These are phyloP conservation scores for Trametes cubensis DNA, from an alignment of 768 basidiomycete genomes.

Conservation along the genomic window DNA sequence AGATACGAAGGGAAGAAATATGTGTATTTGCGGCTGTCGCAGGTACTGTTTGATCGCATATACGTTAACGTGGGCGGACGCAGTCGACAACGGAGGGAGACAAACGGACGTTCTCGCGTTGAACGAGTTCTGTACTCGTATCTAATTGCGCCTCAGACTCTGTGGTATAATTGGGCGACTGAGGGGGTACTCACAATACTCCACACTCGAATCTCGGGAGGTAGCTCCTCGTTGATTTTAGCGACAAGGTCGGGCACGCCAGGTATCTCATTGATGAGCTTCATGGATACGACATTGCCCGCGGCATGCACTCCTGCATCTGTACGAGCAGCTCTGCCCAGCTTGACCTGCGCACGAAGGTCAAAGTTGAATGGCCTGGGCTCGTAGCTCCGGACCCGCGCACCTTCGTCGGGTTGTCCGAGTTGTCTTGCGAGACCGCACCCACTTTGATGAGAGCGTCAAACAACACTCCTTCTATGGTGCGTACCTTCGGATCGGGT, in stretches of 20 bases:
- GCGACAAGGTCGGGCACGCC: slow-evolving; percentile 69
- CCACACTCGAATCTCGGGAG: slow-evolving; percentile 93
- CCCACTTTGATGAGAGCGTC: slow-evolving; percentile 86
- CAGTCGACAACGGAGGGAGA: neutral
- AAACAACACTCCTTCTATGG: slow-evolving; percentile 91
- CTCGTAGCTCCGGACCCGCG: slow-evolving; percentile 5
- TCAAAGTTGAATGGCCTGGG: neutral
- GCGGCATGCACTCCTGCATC: slow-evolving; percentile 98
- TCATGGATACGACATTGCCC: slow-evolving; percentile 90
- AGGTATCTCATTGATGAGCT: slow-evolving; percentile 81
- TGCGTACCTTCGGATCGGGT: slow-evolving; percentile 56
- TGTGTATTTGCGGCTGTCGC: slow-evolving; percentile 96
- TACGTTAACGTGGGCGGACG: neutral
- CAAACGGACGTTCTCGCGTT: slow-evolving; percentile 67
- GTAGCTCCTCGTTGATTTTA: slow-evolving; percentile 84
- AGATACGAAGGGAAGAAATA: slow-evolving; percentile 96
- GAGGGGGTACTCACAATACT: slow-evolving; percentile 58
- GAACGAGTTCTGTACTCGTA: slow-evolving; percentile 79
- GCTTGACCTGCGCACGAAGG: slow-evolving; percentile 58
- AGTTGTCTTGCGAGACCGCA: slow-evolving; percentile 93
- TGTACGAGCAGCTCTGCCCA: slow-evolving; percentile 90
- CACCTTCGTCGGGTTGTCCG: slow-evolving; percentile 87
- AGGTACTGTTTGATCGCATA: slow-evolving; percentile 55
- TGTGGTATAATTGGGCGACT: neutral
- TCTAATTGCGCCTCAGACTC: slow-evolving; percentile 38